Percentiles rank a stretch among this genome's conserved stretches.
phyloP scores from a whole-genome alignment of 108 stramenopile species.

The Parmales sp. region DNA sequence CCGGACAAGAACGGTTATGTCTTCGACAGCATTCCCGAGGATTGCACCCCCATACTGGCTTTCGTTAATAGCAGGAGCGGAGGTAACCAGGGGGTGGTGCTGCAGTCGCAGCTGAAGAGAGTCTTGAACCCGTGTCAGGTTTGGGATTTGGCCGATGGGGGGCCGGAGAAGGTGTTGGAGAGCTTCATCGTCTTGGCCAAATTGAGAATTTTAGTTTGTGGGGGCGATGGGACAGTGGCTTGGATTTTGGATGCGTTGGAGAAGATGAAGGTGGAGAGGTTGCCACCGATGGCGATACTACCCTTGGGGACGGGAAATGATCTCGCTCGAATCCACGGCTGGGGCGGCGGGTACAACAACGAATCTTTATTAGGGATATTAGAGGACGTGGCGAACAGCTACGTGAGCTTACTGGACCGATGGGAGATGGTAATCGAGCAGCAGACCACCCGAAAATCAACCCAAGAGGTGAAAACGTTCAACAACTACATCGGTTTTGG shows the following conservation, averaged over 20 bases:
- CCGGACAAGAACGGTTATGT: not conserved
- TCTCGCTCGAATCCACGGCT: constrained; percentile 61
- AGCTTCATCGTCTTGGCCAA: constrained; percentile 47
- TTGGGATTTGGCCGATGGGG: constrained; percentile 72
- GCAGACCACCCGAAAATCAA: constrained; percentile 37
- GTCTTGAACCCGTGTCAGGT: constrained; percentile 79
- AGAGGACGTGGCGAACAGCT: constrained; percentile 61
- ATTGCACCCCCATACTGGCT: constrained; percentile 61
- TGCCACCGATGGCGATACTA: constrained; percentile 79
- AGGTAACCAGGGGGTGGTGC: constrained; percentile 63
- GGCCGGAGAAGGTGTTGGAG: constrained; percentile 57
- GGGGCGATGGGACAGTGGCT: constrained; percentile 84
- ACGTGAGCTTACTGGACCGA: constrained; percentile 61
- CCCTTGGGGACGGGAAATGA: constrained; percentile 87
- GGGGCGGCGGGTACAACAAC: constrained; percentile 78
- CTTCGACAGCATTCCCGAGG: not conserved
- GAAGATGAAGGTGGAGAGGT: constrained; percentile 42
- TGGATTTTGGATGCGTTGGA: constrained; percentile 78
- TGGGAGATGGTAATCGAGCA: constrained; percentile 62
- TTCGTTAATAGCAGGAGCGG: constrained; percentile 80
- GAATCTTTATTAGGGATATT: constrained; percentile 60
- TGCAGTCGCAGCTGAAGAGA: constrained; percentile 64
- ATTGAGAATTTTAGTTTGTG: constrained; percentile 69
- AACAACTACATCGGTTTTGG: constrained; percentile 84
- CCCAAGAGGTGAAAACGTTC: constrained; percentile 44